Evolutionary conservation across 129 eudicot genomes (phyloP).

Genomic region (Arctium lappa): DNA sequence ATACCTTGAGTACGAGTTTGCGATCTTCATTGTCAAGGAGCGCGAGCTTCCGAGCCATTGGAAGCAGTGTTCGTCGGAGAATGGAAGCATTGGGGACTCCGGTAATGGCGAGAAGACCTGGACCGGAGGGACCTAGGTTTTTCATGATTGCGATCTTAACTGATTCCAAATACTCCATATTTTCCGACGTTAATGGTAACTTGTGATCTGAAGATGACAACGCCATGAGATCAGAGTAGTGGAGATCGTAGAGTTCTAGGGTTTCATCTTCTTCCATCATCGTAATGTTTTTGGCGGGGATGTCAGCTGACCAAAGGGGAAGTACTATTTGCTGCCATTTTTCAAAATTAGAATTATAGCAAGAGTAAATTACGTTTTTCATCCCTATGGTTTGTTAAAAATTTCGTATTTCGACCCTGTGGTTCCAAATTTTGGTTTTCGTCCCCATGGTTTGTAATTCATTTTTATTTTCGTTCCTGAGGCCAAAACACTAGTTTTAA

Average conservation of each 20-base stretch:
- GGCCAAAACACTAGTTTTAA: no score
- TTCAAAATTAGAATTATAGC: no score
- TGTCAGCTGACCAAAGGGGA: neutral
- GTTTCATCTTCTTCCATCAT: conserved; percentile 39
- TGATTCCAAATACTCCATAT: conserved; percentile 39
- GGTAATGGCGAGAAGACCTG: conserved; percentile 71
- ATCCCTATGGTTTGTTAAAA: no score
- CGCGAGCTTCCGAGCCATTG: conserved; percentile 72
- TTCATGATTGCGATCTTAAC: conserved; percentile 47
- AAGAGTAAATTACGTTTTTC: no score
- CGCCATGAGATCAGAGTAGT: conserved; percentile 52
- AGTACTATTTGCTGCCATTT: no score
- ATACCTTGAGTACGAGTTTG: conserved; percentile 71
- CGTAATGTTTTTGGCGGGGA: conserved; percentile 16
- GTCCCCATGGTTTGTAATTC: no score
- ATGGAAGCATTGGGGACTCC: conserved; percentile 50
- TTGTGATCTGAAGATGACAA: conserved; percentile 38
- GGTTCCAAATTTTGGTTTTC: no score
- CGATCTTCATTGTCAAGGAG: conserved; percentile 60
- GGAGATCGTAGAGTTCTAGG: conserved; percentile 54
- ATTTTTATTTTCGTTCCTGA: no score
- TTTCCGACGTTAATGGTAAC: conserved; percentile 8
- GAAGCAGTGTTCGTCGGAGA: conserved; percentile 58
- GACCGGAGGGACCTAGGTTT: conserved; percentile 78
- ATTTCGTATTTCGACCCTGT: no score